Evolutionary conservation across 768 basidiomycete genomes (phyloP).

Genomic region (Collybia mongolica): DNA sequence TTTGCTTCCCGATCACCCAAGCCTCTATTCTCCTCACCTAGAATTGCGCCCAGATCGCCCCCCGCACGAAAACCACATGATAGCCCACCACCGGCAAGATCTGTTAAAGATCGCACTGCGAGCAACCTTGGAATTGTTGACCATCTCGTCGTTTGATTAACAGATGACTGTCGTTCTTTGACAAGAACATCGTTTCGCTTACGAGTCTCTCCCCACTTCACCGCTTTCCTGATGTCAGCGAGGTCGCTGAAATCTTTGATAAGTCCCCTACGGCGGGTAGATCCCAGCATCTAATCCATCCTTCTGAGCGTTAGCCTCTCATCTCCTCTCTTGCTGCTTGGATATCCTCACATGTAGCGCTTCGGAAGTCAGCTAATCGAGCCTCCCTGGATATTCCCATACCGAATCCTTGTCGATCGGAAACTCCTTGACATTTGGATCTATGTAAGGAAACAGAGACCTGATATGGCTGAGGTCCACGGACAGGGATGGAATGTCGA

Average conservation of each 20-base stretch:
- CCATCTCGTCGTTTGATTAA: slow-evolving; percentile 18
- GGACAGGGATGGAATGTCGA: no score
- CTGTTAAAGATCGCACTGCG: no score
- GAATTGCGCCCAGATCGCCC: no score
- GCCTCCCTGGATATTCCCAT: no score
- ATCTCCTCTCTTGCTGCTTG: neutral
- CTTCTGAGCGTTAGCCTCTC: slow-evolving; percentile 13
- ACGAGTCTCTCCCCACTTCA: slow-evolving; percentile 21
- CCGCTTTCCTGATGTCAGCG: slow-evolving; percentile 18
- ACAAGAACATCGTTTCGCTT: slow-evolving; percentile 22
- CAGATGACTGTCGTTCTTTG: slow-evolving; percentile 20
- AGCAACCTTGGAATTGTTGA: slow-evolving; percentile 18
- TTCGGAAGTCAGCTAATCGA: no score
- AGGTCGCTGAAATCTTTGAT: slow-evolving; percentile 20
- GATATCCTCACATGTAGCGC: no score
- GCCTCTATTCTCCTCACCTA: no score
- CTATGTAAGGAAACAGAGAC: slow-evolving; percentile 6
- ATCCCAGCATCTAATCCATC: slow-evolving; percentile 5
- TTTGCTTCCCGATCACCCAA: neutral
- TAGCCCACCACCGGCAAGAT: no score
- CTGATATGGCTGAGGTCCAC: no score
- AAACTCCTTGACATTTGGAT: slow-evolving; percentile 12
- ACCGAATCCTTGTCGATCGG: slow-evolving; percentile 6
- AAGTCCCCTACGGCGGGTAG: slow-evolving; percentile 20
- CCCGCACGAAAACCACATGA: no score